These are phyloP conservation scores for Aspergillus brunneoviolaceus DNA, from an alignment of 2,329 filamentous ascomycete species.

Conservation along the genomic window DNA sequence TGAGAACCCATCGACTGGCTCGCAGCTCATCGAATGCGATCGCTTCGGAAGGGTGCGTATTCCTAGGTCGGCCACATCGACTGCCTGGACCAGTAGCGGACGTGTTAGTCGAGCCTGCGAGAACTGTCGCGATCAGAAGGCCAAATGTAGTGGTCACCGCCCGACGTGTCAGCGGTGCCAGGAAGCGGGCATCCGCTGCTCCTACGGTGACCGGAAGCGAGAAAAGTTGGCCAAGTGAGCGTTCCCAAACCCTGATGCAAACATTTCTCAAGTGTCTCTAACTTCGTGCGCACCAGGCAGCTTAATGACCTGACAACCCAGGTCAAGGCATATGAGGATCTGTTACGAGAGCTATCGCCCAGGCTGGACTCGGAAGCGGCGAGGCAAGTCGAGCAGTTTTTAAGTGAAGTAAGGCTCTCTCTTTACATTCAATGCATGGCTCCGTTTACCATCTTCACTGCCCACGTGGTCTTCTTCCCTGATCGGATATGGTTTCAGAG, in stretches of 20 bases:
- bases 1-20: conserved; percentile 15
- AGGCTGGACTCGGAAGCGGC: conserved; percentile 34
- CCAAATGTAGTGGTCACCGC: conserved; percentile 47
- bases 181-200: conserved; percentile 42
- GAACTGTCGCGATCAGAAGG: conserved; percentile 47
- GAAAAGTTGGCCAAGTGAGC: conserved; percentile 45
- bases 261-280: conserved; percentile 7
- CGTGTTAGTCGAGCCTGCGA: conserved; percentile 45
- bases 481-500: background rate
- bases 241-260: conserved; percentile 2
- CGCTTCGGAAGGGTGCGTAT: conserved; percentile 31
- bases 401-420: conserved; percentile 34
- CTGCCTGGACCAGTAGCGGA: conserved; percentile 26
- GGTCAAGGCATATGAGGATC: conserved; percentile 35
- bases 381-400: conserved; percentile 33
- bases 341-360: conserved; percentile 36
- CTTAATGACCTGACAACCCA: conserved; percentile 40
- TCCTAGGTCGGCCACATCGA: conserved; percentile 26
- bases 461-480: background rate
- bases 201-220: conserved; percentile 46
- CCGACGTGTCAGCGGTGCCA: conserved; percentile 45
- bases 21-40: conserved; percentile 14
- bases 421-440: background rate
- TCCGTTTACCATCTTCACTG: background rate
- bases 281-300: conserved; percentile 30